Evolutionary conservation across 495 filamentous ascomycete species (phyloP).

Genomic region (Penicillium cinerascens): DNA sequence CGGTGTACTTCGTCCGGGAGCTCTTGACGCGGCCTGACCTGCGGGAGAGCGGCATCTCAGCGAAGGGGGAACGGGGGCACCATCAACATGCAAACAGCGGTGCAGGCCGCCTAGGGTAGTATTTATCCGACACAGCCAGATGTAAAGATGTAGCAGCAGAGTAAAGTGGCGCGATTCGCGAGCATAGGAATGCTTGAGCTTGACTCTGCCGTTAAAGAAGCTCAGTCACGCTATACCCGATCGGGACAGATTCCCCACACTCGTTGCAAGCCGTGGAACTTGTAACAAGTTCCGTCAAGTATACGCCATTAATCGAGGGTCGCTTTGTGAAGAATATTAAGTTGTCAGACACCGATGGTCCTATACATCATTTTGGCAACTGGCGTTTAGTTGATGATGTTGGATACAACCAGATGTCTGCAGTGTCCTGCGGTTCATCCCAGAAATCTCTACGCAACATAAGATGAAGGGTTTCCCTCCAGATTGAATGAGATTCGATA

Average conservation of each 20-base stretch:
- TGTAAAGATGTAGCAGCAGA: background rate
- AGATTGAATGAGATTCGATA: background rate
- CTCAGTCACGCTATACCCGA: constrained; percentile 8
- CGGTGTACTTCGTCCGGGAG: constrained; percentile 30
- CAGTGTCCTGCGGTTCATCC: background rate
- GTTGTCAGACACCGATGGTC: background rate
- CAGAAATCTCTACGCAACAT: background rate
- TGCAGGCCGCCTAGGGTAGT: too few species aligned
- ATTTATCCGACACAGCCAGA: background rate
- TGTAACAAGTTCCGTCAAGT: background rate
- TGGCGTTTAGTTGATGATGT: background rate
- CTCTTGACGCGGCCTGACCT: constrained; percentile 37
- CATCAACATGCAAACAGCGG: background rate
- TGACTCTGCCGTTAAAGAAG: constrained; percentile 1
- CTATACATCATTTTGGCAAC: background rate
- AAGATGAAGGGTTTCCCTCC: background rate
- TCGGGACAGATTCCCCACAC: background rate
- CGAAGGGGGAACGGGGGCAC: background rate
- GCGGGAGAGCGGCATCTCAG: constrained; percentile 31
- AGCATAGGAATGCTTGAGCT: constrained; percentile 1
- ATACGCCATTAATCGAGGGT: background rate
- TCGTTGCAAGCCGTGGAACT: background rate
- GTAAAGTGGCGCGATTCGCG: background rate
- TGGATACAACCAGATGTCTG: background rate
- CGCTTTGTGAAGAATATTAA: background rate